Conservation (phyloP, 768 basidiomycete species). For the Krasilnikovozyma curviuscula region DNA sequence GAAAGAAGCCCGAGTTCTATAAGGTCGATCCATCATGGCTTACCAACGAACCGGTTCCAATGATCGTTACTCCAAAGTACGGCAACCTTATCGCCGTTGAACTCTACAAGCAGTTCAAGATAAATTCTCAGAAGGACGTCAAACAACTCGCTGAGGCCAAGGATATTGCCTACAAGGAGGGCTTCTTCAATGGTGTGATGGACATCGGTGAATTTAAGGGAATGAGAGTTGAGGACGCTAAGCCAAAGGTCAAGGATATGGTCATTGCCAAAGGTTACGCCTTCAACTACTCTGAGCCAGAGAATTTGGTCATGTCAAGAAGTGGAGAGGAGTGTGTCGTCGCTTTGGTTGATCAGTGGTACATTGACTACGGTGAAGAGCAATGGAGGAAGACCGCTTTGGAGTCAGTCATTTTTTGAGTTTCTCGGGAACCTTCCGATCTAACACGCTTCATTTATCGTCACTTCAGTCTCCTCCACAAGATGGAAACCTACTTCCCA, state of each 20-base stretch:
- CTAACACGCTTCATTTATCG: neutral
- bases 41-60: slow-evolving; percentile 63
- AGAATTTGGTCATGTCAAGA: slow-evolving; percentile 68
- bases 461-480: slow-evolving; percentile 43
- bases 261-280: slow-evolving; percentile 64
- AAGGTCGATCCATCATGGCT: slow-evolving; percentile 81
- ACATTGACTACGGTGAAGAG: slow-evolving; percentile 85
- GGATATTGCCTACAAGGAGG: slow-evolving; percentile 94
- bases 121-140: slow-evolving; percentile 81
- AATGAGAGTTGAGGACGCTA: slow-evolving; percentile 70
- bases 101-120: slow-evolving; percentile 71
- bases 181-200: slow-evolving; percentile 91
- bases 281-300: slow-evolving; percentile 86
- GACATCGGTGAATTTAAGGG: slow-evolving; percentile 78
- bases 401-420: slow-evolving; percentile 36
- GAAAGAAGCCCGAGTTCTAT: slow-evolving; percentile 92
- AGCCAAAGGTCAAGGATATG: slow-evolving; percentile 61
- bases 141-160: slow-evolving; percentile 92
- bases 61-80: slow-evolving; percentile 74
- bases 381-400: slow-evolving; percentile 73
- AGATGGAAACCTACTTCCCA: slow-evolving; percentile 74
- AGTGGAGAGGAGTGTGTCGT: slow-evolving; percentile 96
- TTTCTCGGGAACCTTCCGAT: neutral
- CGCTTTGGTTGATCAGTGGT: slow-evolving; percentile 98
- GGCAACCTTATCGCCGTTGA: slow-evolving; percentile 74